Percentiles rank a stretch among this genome's conserved stretches.
phyloP scores from a whole-genome alignment of 805 yeast genomes.

The Candida sakaeoensis region DNA sequence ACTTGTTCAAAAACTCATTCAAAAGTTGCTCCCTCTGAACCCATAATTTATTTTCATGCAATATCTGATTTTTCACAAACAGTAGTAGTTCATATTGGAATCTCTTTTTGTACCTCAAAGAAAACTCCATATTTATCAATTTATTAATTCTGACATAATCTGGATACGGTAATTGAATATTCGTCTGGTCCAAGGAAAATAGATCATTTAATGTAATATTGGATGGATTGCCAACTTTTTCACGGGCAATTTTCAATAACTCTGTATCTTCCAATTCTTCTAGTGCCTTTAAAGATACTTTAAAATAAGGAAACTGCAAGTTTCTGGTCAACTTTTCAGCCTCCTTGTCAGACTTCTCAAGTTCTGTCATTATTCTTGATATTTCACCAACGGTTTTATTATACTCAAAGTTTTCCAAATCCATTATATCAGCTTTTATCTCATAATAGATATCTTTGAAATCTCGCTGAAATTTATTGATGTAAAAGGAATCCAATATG shows the following conservation, averaged over 20 bases:
- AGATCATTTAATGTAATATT: slow-evolving; percentile 15
- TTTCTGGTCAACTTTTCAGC: slow-evolving; percentile 20
- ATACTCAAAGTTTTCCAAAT: slow-evolving; percentile 22
- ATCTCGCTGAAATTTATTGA: slow-evolving; percentile 27
- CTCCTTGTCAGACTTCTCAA: slow-evolving; percentile 18
- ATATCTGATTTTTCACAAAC: slow-evolving; percentile 28
- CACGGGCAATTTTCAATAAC: slow-evolving; percentile 14
- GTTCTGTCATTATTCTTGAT: slow-evolving; percentile 23
- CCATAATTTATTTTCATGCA: slow-evolving; percentile 33
- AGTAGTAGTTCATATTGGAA: slow-evolving; percentile 34
- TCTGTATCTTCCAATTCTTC: slow-evolving; percentile 19
- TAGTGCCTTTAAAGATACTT: slow-evolving; percentile 27
- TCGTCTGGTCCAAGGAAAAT: slow-evolving; percentile 24
- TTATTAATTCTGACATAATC: slow-evolving; percentile 24
- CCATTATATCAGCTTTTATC: slow-evolving; percentile 17
- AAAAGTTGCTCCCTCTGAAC: slow-evolving; percentile 27
- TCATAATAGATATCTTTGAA: slow-evolving; percentile 27
- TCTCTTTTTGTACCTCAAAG: slow-evolving; percentile 27
- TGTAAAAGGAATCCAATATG: slow-evolving; percentile 32
- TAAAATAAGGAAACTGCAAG: slow-evolving; percentile 25
- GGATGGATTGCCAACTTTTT: not conserved
- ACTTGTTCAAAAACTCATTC: slow-evolving; percentile 25
- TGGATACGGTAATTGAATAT: slow-evolving; percentile 23
- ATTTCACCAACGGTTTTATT: slow-evolving; percentile 28
- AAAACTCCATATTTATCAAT: slow-evolving; percentile 31